phyloP scores from a whole-genome alignment of 2,329 filamentous ascomycete species.

The Cladosporium sp. region DNA sequence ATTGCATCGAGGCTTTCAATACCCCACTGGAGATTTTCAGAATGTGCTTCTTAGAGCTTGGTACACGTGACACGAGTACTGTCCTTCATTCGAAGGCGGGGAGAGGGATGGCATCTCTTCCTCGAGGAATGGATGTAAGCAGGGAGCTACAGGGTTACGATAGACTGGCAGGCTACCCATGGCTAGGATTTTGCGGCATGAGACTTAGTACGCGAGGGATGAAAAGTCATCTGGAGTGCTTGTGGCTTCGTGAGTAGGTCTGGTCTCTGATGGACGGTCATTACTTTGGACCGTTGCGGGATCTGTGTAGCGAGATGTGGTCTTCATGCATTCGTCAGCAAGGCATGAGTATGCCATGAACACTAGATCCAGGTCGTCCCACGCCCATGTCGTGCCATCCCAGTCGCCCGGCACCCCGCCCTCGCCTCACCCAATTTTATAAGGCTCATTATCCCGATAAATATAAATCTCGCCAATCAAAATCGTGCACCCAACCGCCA shows the following conservation, averaged over 20 bases:
- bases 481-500: slow-evolving; percentile 63
- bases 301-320: background rate
- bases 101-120: too few species aligned
- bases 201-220: background rate
- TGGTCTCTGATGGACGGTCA: background rate
- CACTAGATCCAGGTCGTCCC: background rate
- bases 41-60: too few species aligned
- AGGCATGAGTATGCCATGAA: background rate
- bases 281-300: background rate
- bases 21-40: too few species aligned
- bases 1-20: background rate
- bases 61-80: too few species aligned
- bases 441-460: slow-evolving; percentile 45
- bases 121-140: too few species aligned
- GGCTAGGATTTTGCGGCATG: background rate
- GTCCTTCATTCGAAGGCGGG: too few species aligned
- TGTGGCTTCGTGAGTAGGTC: background rate
- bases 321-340: background rate
- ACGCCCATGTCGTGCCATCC: background rate
- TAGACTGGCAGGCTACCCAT: background rate
- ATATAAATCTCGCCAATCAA: slow-evolving; percentile 67
- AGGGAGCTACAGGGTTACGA: background rate
- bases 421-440: slow-evolving; percentile 26
- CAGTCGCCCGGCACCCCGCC: background rate
- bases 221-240: background rate